Evolutionary conservation across 2,329 filamentous ascomycete species (phyloP), one percentile per base, ranked within the genome.

Genomic region (Drechslerella coelobrocha): DNA sequence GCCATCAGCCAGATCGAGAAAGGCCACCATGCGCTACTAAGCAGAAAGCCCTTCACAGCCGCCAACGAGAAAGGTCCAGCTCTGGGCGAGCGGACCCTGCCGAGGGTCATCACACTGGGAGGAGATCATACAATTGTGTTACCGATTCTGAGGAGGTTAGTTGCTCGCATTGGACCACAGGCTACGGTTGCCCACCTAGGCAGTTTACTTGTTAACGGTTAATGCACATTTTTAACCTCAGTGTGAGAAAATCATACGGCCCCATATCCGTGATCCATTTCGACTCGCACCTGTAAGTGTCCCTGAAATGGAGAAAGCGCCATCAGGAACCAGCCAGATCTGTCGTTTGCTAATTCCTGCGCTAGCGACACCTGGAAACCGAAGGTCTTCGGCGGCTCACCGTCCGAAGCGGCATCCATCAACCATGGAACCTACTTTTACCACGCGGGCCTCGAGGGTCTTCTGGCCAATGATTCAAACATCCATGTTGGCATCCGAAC

Each of bases 361-460:
- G n/a, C n/a, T n/a, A n/a, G n/a, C n/a, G 83, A 84, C 73, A 83
- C 83, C 76, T 90, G 90, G 90, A 86, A 85, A 66, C 91, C 91
- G 45, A 93, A 93, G 78, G 91, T 94, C 24, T 95, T 95, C 75
- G 91, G 91, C 57, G 91, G 90, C 27, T 87, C 89, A 0, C 90
- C 91, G 0, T 89, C 86, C 26, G 84, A 92, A 71, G 85, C 87
- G 39, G 90, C 91, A 19, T 84, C 84, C 73, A 88, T 95, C 80
- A 95, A 94, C 80, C 90, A 94, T 80, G 91, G 91, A 43, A 94
- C 90, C 0, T 94, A 94, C 81, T 95, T 95, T 80, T 94, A 88
- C 80, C 89, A 93, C 77, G 91, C 90, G 0, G 81, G 88, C 0
- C 85, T 87, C 79, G 90, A 94, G 78, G 91, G 91, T 1, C 82